These are phyloP conservation scores for Heimioporus sp. DNA, from an alignment of 768 basidiomycete genomes.

Conservation along the genomic window DNA sequence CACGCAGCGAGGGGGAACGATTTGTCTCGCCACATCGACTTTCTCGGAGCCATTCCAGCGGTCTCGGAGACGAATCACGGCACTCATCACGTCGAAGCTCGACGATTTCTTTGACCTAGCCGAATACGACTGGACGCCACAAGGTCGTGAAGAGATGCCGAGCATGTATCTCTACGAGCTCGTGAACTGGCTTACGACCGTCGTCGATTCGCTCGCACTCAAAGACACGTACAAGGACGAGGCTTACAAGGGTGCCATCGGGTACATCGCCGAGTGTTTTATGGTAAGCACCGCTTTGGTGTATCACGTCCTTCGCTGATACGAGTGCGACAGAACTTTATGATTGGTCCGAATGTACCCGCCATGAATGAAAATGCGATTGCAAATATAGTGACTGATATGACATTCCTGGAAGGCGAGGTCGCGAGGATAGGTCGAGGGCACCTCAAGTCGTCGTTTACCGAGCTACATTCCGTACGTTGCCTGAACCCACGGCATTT, in stretches of 20 bases:
- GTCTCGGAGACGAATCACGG: conserved; percentile 74
- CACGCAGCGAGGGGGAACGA: conserved; percentile 78
- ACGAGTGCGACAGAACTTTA: conserved; percentile 54
- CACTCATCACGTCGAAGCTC: conserved; percentile 85
- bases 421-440: conserved; percentile 71
- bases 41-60: conserved; percentile 69
- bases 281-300: conserved; percentile 58
- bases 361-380: conserved; percentile 89
- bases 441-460: conserved; percentile 70
- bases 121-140: conserved; percentile 92
- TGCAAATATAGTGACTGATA: conserved; percentile 80
- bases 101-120: conserved; percentile 95
- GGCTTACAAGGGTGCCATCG: conserved; percentile 85
- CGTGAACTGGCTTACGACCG: conserved; percentile 93
- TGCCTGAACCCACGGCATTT: not conserved
- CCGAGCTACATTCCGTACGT: conserved; percentile 76
- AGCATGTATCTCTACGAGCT: conserved; percentile 96
- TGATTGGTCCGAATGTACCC: conserved; percentile 70
- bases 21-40: conserved; percentile 62
- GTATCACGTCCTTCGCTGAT: conserved; percentile 1
- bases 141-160: conserved; percentile 65
- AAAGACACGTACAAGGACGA: conserved; percentile 85
- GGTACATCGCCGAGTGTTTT: conserved; percentile 82
- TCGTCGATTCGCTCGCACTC: conserved; percentile 87
- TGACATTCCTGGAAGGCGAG: conserved; percentile 87